Evolutionary conservation across 106 monocot species (phyloP), one percentile per base, ranked within the genome.

Genomic region (Vanilla planifolia): DNA sequence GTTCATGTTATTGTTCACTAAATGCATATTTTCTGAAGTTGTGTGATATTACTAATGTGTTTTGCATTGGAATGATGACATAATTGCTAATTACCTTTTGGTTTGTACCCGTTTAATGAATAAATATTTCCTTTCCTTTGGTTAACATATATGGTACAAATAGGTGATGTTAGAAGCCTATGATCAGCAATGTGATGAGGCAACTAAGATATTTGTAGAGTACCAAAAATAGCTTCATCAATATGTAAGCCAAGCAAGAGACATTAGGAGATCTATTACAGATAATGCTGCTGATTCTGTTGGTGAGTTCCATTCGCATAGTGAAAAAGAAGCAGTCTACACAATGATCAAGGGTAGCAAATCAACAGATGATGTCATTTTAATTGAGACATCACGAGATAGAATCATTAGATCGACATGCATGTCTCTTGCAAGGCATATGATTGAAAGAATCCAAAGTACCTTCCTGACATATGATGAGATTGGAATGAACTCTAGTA

Each of bases 161-260:
- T 85, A 88, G 47, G 81, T 98, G 29, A 88, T 92, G 85, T 46
- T 98, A 57, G 92, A 98, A 66, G 88, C 98, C 43, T 92, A 85
- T 59, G 82, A 92, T 62, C 85, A 88, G 50, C 98, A 98, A 76
- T 98, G 88, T 62, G 98, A 91, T 73, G 92, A 88, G 68, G 98
- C 92, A 52, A 61, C 72, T 41, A 98, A 82, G 65, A 98, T 98
- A 66, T 92, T 98, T 67, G 82, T 88, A 0, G 98, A 98, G 62
- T 98, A 98, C 66, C 91, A 98, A 71, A 79, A 75, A 39, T 88
- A 92, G 16, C 85, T 98, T 65, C 87, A 92, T 69, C 81, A 82
- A n/a, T 88, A 84, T 80, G 88, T 92, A 63, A 72, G 77, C 67
- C 64, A 82, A 66, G 98, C 98, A 82, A 85, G 91, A 46, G 84